Percentiles rank a stretch among this genome's conserved stretches.
Conservation (phyloP, 345 rosid genomes). For the Rhodomyrtus tomentosa region DNA sequence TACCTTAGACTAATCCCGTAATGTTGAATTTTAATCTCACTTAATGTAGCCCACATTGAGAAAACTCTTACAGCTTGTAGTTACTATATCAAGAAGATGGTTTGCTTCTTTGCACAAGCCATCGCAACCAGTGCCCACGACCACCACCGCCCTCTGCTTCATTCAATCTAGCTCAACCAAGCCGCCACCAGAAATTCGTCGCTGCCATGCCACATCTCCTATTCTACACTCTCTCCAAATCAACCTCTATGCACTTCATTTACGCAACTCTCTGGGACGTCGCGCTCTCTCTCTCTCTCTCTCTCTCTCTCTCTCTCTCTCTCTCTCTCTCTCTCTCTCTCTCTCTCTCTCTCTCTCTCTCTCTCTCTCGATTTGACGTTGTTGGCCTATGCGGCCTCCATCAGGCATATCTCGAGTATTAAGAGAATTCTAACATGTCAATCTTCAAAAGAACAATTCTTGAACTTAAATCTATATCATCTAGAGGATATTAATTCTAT, state of each 20-base stretch:
- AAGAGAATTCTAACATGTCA: neutral
- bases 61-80: neutral
- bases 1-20: too few species aligned
- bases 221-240: neutral
- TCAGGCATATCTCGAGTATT: neutral
- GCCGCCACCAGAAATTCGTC: neutral
- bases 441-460: neutral
- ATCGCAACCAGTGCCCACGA: neutral
- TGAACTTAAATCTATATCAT: neutral
- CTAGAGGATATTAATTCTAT: neutral
- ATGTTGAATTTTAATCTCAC: too few species aligned
- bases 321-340: too few species aligned
- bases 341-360: too few species aligned
- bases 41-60: too few species aligned
- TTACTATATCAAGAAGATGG: neutral
- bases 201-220: neutral
- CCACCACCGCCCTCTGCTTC: neutral
- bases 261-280: neutral
- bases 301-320: too few species aligned
- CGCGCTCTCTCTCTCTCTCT: too few species aligned
- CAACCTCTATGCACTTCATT: neutral
- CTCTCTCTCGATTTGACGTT: too few species aligned
- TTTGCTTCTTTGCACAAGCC: neutral
- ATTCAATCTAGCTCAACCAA: neutral
- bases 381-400: neutral